phyloP scores from a whole-genome alignment of 2,329 filamentous ascomycete genomes.

The Corynespora cassiicola region DNA sequence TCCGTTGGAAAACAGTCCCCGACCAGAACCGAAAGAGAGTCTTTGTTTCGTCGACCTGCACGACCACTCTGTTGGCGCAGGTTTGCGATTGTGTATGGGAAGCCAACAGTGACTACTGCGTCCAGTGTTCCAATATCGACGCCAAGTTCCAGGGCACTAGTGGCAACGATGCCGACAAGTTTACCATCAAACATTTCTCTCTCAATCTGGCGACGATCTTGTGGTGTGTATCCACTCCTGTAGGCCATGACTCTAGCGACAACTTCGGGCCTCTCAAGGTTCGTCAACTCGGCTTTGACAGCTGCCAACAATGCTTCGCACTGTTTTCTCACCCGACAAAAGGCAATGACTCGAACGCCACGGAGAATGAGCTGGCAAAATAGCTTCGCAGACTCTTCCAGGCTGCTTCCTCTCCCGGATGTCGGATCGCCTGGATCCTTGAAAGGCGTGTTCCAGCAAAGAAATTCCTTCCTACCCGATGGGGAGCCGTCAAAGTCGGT shows the following conservation, averaged over 20 bases:
- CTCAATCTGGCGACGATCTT: constrained; percentile 88
- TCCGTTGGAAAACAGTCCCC: constrained; percentile 91
- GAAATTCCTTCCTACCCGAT: constrained; percentile 88
- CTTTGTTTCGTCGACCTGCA: constrained; percentile 89
- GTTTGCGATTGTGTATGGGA: constrained; percentile 95
- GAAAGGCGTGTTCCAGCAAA: constrained; percentile 97
- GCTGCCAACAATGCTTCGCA: constrained; percentile 85
- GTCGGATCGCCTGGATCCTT: constrained; percentile 87
- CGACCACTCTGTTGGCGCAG: constrained; percentile 92
- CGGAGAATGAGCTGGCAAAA: constrained; percentile 90
- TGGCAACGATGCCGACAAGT: constrained; percentile 90
- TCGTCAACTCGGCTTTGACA: constrained; percentile 77
- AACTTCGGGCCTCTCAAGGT: constrained; percentile 76
- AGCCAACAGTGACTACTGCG: constrained; percentile 91
- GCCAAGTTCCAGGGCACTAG: constrained; percentile 88
- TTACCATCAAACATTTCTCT: constrained; percentile 97
- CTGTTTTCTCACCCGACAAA: constrained; percentile 85
- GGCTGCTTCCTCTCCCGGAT: constrained; percentile 82
- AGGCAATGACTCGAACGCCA: constrained; percentile 90
- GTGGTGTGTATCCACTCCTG: constrained; percentile 90
- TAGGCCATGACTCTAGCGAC: constrained; percentile 90
- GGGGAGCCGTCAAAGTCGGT: constrained; percentile 94
- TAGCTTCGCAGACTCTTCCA: constrained; percentile 84
- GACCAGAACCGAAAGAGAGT: constrained; percentile 87
- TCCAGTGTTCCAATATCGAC: constrained; percentile 95